Evolutionary conservation across 352 stramenopile genomes (phyloP).

Genomic region (Phytophthora citrophthora): DNA sequence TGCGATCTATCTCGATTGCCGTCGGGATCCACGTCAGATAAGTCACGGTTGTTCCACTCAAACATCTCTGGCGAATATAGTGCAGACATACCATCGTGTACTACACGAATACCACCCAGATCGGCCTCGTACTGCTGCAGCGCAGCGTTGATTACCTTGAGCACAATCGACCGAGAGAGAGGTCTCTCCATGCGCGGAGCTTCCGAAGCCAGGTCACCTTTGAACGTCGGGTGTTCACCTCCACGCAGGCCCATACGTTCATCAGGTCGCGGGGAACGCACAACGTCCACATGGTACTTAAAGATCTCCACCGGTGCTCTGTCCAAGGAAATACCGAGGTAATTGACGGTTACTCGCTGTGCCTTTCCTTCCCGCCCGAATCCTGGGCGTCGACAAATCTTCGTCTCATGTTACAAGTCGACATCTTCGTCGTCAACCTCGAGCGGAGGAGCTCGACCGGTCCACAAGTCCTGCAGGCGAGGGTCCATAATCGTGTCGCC

Average conservation of each 20-base stretch:
- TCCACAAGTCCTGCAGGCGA: conserved; percentile 48
- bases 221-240: conserved; percentile 23
- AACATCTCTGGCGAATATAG: conserved; percentile 55
- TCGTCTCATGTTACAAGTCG: conserved; percentile 32
- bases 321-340: conserved; percentile 60
- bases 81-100: conserved; percentile 65
- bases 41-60: conserved; percentile 52
- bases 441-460: conserved; percentile 23
- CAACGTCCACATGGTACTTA: conserved; percentile 71
- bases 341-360: conserved; percentile 55
- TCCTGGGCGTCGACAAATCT: conserved; percentile 48
- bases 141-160: conserved; percentile 58
- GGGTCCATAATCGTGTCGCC: conserved; percentile 54
- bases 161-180: conserved; percentile 47
- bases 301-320: conserved; percentile 49
- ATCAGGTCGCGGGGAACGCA: conserved; percentile 29
- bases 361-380: conserved; percentile 32
- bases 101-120: conserved; percentile 51
- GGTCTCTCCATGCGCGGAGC: conserved; percentile 42
- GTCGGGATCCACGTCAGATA: conserved; percentile 58
- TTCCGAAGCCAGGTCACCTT: not conserved
- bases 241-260: conserved; percentile 30
- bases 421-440: conserved; percentile 34
- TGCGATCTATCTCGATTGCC: conserved; percentile 2
- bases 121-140: conserved; percentile 47